Evolutionary conservation across 345 rosid species (phyloP).

Genomic region (Camelina neglecta): DNA sequence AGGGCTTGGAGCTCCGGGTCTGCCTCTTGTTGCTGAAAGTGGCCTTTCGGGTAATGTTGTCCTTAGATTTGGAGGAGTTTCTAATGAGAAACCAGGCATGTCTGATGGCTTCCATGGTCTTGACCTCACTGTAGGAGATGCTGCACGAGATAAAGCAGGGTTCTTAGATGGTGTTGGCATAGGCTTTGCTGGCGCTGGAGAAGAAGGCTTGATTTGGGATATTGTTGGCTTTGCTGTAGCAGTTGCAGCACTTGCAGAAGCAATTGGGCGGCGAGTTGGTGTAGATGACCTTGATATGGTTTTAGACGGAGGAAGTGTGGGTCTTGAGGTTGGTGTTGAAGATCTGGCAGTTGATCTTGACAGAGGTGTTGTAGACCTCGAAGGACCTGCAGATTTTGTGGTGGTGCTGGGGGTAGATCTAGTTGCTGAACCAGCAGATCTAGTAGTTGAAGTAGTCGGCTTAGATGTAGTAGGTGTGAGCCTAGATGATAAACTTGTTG

Average conservation of each 20-base stretch:
- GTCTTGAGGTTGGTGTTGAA: conserved; percentile 84
- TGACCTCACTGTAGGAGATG: conserved; percentile 79
- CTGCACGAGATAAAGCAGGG: conserved; percentile 66
- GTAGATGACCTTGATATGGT: conserved; percentile 78
- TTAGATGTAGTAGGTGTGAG: conserved; percentile 51
- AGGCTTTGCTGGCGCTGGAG: conserved; percentile 54
- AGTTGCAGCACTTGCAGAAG: conserved; percentile 54
- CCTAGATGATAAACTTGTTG: conserved; percentile 50
- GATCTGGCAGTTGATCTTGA: conserved; percentile 82
- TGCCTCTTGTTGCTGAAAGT: conserved; percentile 89
- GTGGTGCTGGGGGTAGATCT: conserved; percentile 49
- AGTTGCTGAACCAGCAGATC: conserved; percentile 47
- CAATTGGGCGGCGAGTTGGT: conserved; percentile 81
- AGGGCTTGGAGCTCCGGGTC: conserved; percentile 93
- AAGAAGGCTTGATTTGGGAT: conserved; percentile 59
- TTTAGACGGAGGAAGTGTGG: conserved; percentile 72
- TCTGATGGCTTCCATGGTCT: conserved; percentile 99
- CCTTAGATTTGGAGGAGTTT: conserved; percentile 96
- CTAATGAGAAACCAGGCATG: conserved; percentile 96
- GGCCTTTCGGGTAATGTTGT: conserved; percentile 89
- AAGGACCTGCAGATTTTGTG: conserved; percentile 58
- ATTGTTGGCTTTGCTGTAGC: conserved; percentile 43
- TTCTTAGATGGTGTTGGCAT: conserved; percentile 53
- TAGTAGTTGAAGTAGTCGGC: conserved; percentile 52
- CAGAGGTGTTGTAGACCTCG: conserved; percentile 84